Conservation (phyloP, 192 early-diverging fungal species). For the Coemansia sp. region DNA sequence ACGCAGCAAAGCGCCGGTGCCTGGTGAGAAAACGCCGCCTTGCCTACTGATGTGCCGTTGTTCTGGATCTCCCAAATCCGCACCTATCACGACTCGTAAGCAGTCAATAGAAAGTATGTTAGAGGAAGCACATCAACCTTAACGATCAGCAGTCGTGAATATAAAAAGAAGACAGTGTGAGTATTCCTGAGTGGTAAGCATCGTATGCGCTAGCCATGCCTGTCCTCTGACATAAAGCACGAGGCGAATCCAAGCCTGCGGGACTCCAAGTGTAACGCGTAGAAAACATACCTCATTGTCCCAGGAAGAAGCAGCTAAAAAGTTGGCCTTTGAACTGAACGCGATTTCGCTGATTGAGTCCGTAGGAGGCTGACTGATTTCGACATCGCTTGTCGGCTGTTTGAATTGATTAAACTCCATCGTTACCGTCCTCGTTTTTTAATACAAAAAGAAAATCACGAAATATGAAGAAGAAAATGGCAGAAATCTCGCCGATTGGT, state of each 20-base stretch:
- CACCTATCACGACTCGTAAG: slow-evolving; percentile 61
- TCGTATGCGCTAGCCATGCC: neutral
- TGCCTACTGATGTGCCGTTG: slow-evolving; percentile 73
- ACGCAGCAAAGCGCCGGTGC: slow-evolving; percentile 77
- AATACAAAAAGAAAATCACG: neutral
- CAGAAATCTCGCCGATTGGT: no score
- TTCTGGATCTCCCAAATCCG: slow-evolving; percentile 88
- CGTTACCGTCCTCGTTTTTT: slow-evolving; percentile 3
- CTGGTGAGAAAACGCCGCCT: slow-evolving; percentile 80
- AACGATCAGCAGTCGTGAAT: neutral
- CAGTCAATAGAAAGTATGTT: neutral
- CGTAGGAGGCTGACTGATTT: slow-evolving; percentile 63
- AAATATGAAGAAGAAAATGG: slow-evolving; percentile 4
- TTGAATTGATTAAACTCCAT: slow-evolving; percentile 24
- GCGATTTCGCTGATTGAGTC: slow-evolving; percentile 79
- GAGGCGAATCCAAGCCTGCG: neutral
- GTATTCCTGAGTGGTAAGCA: neutral
- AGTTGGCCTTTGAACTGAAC: slow-evolving; percentile 82
- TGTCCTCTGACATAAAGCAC: neutral
- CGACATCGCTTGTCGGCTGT: slow-evolving; percentile 47
- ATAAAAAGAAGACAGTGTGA: neutral
- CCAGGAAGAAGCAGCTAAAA: slow-evolving; percentile 88
- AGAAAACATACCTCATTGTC: slow-evolving; percentile 64
- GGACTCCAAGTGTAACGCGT: neutral
- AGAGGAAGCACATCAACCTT: neutral